Conservation (phyloP, 2,329 filamentous ascomycete species). For the Cercospora sp. region DNA sequence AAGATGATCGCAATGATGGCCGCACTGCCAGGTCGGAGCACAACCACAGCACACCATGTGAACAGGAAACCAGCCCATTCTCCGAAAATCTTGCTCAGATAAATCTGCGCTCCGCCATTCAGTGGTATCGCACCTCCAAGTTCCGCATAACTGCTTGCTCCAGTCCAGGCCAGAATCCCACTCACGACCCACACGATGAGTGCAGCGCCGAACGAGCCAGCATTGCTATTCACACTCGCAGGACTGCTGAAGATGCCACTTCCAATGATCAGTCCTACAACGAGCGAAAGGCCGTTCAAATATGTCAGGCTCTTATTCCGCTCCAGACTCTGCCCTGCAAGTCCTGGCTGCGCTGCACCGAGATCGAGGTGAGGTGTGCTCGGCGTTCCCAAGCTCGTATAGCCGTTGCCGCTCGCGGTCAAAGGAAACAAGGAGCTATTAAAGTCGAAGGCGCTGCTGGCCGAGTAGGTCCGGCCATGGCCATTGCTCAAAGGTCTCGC, state of each 20-base stretch:
- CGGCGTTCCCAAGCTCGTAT: slow-evolving; percentile 81
- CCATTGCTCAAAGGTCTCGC: slow-evolving; percentile 64
- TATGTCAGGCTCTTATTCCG: slow-evolving; percentile 96
- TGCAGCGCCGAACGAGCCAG: slow-evolving; percentile 85
- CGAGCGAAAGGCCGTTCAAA: slow-evolving; percentile 85
- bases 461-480: slow-evolving; percentile 67
- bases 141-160: slow-evolving; percentile 91
- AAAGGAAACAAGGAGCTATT: slow-evolving; percentile 89
- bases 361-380: slow-evolving; percentile 54
- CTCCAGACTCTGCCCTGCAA: slow-evolving; percentile 63
- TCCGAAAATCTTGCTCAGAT: slow-evolving; percentile 93
- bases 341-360: slow-evolving; percentile 28
- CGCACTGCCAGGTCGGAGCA: slow-evolving; percentile 88
- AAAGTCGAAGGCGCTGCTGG: slow-evolving; percentile 94
- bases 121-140: slow-evolving; percentile 92
- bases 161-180: slow-evolving; percentile 93
- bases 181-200: slow-evolving; percentile 90
- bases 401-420: slow-evolving; percentile 70
- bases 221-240: slow-evolving; percentile 86
- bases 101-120: slow-evolving; percentile 91
- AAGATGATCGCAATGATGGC: slow-evolving; percentile 98
- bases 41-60: slow-evolving; percentile 92
- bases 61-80: slow-evolving; percentile 92
- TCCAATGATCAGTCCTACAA: slow-evolving; percentile 91
- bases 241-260: slow-evolving; percentile 96